Base-by-base conservation (phyloP, 2,329 filamentous ascomycete genomes). In the Chaetomium sp. region DNA sequence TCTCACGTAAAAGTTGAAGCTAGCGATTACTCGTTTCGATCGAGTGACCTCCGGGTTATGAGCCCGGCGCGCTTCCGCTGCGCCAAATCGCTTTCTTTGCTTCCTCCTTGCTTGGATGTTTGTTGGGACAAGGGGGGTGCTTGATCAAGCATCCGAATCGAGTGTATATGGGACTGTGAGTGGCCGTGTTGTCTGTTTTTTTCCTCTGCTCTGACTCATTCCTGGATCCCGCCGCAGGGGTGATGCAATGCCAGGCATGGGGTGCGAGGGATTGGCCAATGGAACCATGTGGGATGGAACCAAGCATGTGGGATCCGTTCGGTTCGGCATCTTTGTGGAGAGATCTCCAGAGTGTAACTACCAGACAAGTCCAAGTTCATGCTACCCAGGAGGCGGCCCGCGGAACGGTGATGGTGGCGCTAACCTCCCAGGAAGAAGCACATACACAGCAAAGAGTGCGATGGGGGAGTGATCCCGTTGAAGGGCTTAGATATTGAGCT, bases 1-100 rank as follows among this genome's bases (percentile, higher is more conserved):
- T 16, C 13, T 53, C 50, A 49, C 25, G n/a, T 16, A 35, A 60
- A 45, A 54, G 45, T 21, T n/a, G 21, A 42, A 51, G 21, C 23
- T 70, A 71, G 69, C 68, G 68, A 63, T 60, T 54, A 70, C 68
- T 71, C 65, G 69, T 71, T 70, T 71, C 69, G 69, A 71, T 70
- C 69, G 62, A 71, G 67, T 70, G 69, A 70, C 69, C 68, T 70
- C 69, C 69, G 69, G 69, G 69, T 70, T 70, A 70, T 70, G 69
- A 70, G 68, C 68, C 68, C 68, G 69, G 69, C 69, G 67, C 69
- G 63, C 66, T 70, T 68, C 69, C 69, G 57, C 69, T 70, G 66
- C 65, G 69, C 69, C 65, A 70, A 55, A 60, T 62, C 69, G 69
- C 69, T 67, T 55, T 56, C 31, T 42, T 42, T 42, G 38, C 38